Evolutionary conservation across 192 early-diverging fungal genomes (phyloP), one percentile per base, ranked within the genome.

Genomic region (Mortierella claussenii): DNA sequence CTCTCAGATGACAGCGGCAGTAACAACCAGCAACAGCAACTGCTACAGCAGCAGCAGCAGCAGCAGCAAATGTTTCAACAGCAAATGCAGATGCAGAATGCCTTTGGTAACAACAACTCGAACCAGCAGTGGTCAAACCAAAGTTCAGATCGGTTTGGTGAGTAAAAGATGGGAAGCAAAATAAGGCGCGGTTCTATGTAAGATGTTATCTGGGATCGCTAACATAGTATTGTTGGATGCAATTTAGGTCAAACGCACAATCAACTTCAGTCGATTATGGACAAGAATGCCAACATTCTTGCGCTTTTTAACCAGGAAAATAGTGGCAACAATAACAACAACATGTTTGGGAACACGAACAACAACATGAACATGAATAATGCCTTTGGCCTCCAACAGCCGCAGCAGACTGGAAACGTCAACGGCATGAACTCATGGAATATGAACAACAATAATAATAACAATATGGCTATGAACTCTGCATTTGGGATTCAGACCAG

Each of bases 41-140:
- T 65, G 51, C 69, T 52, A 44, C 34, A 40, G 2, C 80, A 78
- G 36, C 69, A 75, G 34, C 80, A 78, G 30, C 80, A 78, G 36
- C 69, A 75, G 34, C 80, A 78, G 30, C 73, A 44, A 21, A 70
- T 79, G 61, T 57, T 62, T n/a, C 79, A 80, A 44, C 55, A 73
- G 45, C 67, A 78, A 28, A 68, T 73, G 49, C 76, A 74, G 23
- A 66, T 65, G 50, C 73, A 80, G 36, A 65, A 63, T 36, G 60
- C 59, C n/a, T 58, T 63, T 44, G 55, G 59, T 8, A 63, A 62
- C 50, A 30, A 40, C 15, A 63, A 62, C 50, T 31, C 47, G 24
- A 66, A 64, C 37, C 76, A 79, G 27, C 61, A 42, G 30, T 60
- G 57, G 67, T 34, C 24, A 27, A 55, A 70, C 43, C 31, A 47